Base-by-base conservation (phyloP, 1,284 basidiomycete genomes). In the Pisolithus thermaeus region DNA sequence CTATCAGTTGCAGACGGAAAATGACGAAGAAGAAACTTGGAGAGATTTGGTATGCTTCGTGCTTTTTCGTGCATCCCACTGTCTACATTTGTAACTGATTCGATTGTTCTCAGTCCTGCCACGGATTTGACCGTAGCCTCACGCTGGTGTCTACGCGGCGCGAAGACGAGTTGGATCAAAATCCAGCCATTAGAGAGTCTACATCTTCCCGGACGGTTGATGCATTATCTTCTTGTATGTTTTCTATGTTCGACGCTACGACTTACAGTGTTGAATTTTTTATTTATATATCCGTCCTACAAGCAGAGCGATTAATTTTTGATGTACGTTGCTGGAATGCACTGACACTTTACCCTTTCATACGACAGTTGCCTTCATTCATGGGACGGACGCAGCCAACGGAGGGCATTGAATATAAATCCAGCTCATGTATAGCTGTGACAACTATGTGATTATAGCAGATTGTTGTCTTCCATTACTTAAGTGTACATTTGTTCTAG, bases 11-110 rank as follows among this genome's bases (percentile, higher is more conserved):
- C 87, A 90, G 65, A 89, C 87, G 2, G 84, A 87, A 60, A 87
- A 82, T 57, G 87, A 90, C 56, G 84, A 87, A 61, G 84, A 84
- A 63, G 87, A 90, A 68, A 90, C 87, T 8, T 90, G 86, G 87
- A 74, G 77, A 64, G 87, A 90, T 71, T 69, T 90, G 57, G 85
- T 87, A 60, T 59, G 79, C 58, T 14, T 32, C 22, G 8, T 20
- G 39, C 37, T 36, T 1, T 45, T 14, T 42, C 18, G 30, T 38
- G 23, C 40, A 1, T 4, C 14, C 7, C 11, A 11, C 8, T n/a
- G 20, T 46, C 22, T 20, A 32, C 55, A 11, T 23, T 27, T 52
- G n/a, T 49, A 43, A 1, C 18, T 54, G 23, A 14, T 5, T 46
- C 18, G 40, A 41, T 48, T 32, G 23, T 7, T 40, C 36, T 32